Base-by-base conservation (phyloP, 306 rosid species). In the Betula pendula region DNA sequence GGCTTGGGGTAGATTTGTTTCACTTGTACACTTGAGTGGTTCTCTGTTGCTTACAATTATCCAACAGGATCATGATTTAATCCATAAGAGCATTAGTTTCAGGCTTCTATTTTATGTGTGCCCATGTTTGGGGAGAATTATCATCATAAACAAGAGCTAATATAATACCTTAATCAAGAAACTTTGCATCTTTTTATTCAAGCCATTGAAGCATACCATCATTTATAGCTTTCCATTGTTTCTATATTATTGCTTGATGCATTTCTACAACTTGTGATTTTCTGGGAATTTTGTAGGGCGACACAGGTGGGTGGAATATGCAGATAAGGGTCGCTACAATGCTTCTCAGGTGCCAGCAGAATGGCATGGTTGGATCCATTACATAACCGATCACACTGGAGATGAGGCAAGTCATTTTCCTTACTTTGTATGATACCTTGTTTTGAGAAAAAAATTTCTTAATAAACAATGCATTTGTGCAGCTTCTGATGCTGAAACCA, bases 241-340 rank as follows among this genome's bases (percentile, higher is more conserved):
- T 72, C 63, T 12, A n/a, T 22, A 13, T 16, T 49, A 29, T 59
- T 62, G 35, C 40, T 50, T n/a, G 33, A 72, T 75, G 69, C 35
- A 22, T 70, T 60, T 67, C 66, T 49, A 19, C 79, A 71, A 72
- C 49, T 71, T 27, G 9, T 19, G 77, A 35, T 63, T 83, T 68
- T 31, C 73, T 73, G 77, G 42, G 72, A n/a, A 58, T 75, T 73
- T 72, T 74, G 76, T 87, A 95, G 99, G 99, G 81, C 91, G 99
- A 69, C 99, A 95, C 88, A 92, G 99, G 89, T 95, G 99, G 99
- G 96, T 95, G 74, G 99, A 95, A 86, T 95, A 95, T 85, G 99
- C 96, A 40, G 97, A 92, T 82, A 95, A 95, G 82, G 31, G 79
- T 73, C 94, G 99, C 76, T 95, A 92, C 80, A 95, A 95, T 47